Base-by-base conservation (phyloP, 257 asterid species). In the Capsicum pubescens region DNA sequence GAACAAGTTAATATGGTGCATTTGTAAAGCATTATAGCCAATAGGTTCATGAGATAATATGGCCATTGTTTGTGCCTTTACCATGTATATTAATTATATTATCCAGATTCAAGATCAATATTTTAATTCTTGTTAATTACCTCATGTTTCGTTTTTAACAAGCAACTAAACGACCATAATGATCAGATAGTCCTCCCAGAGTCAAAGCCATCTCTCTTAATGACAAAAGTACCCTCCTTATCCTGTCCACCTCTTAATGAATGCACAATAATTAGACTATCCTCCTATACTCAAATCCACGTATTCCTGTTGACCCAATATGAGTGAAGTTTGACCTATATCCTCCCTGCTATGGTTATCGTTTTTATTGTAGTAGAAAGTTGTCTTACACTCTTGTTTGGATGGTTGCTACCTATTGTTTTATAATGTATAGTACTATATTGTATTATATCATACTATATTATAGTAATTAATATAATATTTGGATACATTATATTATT, bases 191-290 rank as follows among this genome's bases (percentile, higher is more conserved):
- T 81, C 64, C 70, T 19, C 35, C 19, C 48, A 10, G 44, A 55
- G 85, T 82, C 85, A 82, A 82, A 76, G 61, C 16, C 72, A 48
- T 57, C 39, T 5, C 50, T 17, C 8, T 55, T 42, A 15, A 50
- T 80, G 57, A 17, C 36, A 39, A 58, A 39, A 81, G 12, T 68
- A 7, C 82, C 80, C 82, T 77, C 64, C 79, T 8, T 44, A 0
- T 4, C 36, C 36, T 70, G 19, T 44, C 36, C 36, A 68, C 32
- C 77, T 68, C 6, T 70, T 70, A 46, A 71, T 71, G 16, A 58
- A 58, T 58, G 64, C 64, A 58, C 21, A 71, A n/a, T 17, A 67
- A 14, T 4, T 16, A 44, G 35, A 39, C 35, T 42, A 3, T 42
- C 55, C 15, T 70, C 46, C 59, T 14, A 76, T 39, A 14, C 21